These are phyloP conservation scores for Dictyostelium discoideum DNA, from an alignment of 78 protist species.

Conservation along the genomic window dicty_2.7 NC_007091.3:1976501-1977000, in stretches of 20 bases:
- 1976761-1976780: slow-evolving; percentile 95
- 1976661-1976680: slow-evolving; percentile 96
- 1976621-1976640: slow-evolving; percentile 96
- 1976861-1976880: slow-evolving; percentile 90
- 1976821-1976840: slow-evolving; percentile 94
- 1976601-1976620: slow-evolving; percentile 91
- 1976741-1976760: slow-evolving; percentile 95
- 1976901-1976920: slow-evolving; percentile 96
- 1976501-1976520: slow-evolving; percentile 80
- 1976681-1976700: slow-evolving; percentile 98
- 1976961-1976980: slow-evolving; percentile 96
- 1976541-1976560: slow-evolving; percentile 78
- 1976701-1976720: slow-evolving; percentile 79
- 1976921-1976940: slow-evolving; percentile 96
- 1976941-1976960: slow-evolving; percentile 89
- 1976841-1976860: slow-evolving; percentile 91
- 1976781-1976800: slow-evolving; percentile 95
- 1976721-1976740: slow-evolving; percentile 86
- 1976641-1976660: slow-evolving; percentile 88
- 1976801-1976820: slow-evolving; percentile 92
- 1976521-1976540: slow-evolving; percentile 77
- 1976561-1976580: slow-evolving; percentile 84
- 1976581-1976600: slow-evolving; percentile 94
- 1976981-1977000: slow-evolving; percentile 92
- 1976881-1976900: slow-evolving; percentile 84